A percentile compares a stretch with the other conserved stretches of the same genome.
phyloP scores from a whole-genome alignment of 2,329 filamentous ascomycete genomes.

The Hirsutella minnesotensis region DNA sequence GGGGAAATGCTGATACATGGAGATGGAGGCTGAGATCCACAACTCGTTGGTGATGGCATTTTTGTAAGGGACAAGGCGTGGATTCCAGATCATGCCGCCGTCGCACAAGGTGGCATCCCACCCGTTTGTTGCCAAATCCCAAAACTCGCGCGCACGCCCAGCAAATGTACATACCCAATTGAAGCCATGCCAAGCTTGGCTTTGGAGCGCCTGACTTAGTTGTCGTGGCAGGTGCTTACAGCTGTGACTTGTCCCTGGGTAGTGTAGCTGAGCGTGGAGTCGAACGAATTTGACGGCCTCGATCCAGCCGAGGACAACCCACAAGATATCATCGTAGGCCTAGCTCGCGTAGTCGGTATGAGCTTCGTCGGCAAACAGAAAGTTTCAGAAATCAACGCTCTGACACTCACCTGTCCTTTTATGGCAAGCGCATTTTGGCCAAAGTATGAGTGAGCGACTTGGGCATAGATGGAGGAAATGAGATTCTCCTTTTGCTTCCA shows the following conservation, averaged over 20 bases:
- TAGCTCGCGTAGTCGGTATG: conserved; percentile 18
- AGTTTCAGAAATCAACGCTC: no score
- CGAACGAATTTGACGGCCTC: conserved; percentile 68
- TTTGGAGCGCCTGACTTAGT: conserved; percentile 9
- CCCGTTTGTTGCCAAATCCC: conserved; percentile 64
- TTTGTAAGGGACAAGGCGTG: conserved; percentile 71
- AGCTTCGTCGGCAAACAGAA: background rate
- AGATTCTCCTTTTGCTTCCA: conserved; percentile 57
- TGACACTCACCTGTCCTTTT: conserved; percentile 37
- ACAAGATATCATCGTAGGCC: conserved; percentile 90
- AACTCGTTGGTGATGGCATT: conserved; percentile 94
- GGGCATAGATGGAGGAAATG: conserved; percentile 72
- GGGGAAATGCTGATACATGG: conserved; percentile 84
- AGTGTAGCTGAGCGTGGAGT: conserved; percentile 54
- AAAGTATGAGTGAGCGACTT: conserved; percentile 70
- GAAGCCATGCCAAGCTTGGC: conserved; percentile 59
- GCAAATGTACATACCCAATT: conserved; percentile 69
- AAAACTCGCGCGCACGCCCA: conserved; percentile 75
- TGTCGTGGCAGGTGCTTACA: conserved; percentile 4
- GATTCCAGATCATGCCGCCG: conserved; percentile 89
- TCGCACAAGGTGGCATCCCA: conserved; percentile 75
- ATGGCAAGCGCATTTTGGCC: conserved; percentile 70
- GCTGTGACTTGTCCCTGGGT: conserved; percentile 19
- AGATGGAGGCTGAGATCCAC: conserved; percentile 71
- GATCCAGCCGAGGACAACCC: conserved; percentile 88